These are phyloP conservation scores for Sarcomyxa edulis DNA, from an alignment of 768 basidiomycete species.

Conservation along the genomic window DNA sequence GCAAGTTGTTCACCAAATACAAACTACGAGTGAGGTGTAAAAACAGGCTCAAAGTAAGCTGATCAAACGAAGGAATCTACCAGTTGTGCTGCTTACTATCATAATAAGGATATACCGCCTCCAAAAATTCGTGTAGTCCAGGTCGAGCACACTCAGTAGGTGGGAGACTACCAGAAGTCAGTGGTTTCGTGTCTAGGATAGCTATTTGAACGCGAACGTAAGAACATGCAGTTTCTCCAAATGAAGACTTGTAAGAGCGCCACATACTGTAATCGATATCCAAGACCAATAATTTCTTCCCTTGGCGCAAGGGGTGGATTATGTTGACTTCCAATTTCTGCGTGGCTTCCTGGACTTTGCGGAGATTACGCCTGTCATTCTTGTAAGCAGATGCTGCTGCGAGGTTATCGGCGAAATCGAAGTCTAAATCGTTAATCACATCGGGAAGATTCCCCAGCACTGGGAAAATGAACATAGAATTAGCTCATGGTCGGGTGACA, in stretches of 20 bases:
- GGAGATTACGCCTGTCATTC: conserved; percentile 75
- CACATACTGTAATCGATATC: conserved; percentile 88
- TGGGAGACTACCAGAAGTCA: conserved; percentile 77
- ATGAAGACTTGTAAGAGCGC: conserved; percentile 1
- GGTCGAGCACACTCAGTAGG: conserved; percentile 81
- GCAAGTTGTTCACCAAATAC: conserved; percentile 82
- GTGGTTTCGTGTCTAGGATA: conserved; percentile 79
- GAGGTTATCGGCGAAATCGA: conserved; percentile 66
- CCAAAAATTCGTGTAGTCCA: conserved; percentile 77
- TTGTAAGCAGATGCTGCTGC: conserved; percentile 54
- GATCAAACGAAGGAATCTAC: conserved; percentile 11
- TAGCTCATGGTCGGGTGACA: not conserved
- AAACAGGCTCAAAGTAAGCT: not conserved
- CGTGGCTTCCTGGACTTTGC: conserved; percentile 74
- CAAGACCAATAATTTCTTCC: conserved; percentile 78
- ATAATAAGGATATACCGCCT: conserved; percentile 75
- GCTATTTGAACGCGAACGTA: conserved; percentile 32
- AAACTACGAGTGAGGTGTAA: conserved; percentile 39
- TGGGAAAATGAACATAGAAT: conserved; percentile 17
- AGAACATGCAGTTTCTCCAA: not conserved
- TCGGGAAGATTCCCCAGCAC: conserved; percentile 64
- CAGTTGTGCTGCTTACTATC: no score
- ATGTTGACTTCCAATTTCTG: conserved; percentile 60
- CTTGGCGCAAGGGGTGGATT: conserved; percentile 70
- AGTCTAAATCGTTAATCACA: conserved; percentile 76